phyloP scores from a whole-genome alignment of 345 rosid species.

The Salix purpurea region DNA sequence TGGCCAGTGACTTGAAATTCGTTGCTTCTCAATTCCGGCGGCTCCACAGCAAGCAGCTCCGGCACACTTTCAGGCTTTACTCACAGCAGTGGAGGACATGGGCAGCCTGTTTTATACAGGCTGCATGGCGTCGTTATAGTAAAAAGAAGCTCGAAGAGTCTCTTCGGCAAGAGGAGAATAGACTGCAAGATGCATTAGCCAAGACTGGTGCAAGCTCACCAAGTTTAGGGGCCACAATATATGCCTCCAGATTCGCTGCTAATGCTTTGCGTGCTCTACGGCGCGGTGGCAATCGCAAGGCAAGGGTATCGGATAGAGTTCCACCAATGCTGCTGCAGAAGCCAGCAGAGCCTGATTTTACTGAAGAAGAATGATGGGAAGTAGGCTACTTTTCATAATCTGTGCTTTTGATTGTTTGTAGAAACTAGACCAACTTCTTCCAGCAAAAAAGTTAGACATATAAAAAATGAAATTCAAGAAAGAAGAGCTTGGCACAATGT shows the following conservation, averaged over 20 bases:
- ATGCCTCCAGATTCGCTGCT: slow-evolving; percentile 84
- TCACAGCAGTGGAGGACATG: slow-evolving; percentile 90
- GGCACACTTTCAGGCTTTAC: slow-evolving; percentile 77
- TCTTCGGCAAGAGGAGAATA: slow-evolving; percentile 58
- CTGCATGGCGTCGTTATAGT: slow-evolving; percentile 71
- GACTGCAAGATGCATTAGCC: slow-evolving; percentile 73
- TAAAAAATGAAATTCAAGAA: not conserved
- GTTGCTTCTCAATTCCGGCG: slow-evolving; percentile 84
- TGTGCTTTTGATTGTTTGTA: not conserved
- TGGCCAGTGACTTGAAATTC: slow-evolving; percentile 76
- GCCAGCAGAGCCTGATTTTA: slow-evolving; percentile 90
- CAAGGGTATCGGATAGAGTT: slow-evolving; percentile 57
- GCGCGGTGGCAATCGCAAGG: slow-evolving; percentile 45
- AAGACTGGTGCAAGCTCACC: slow-evolving; percentile 61
- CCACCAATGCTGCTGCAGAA: slow-evolving; percentile 74
- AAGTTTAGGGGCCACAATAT: slow-evolving; percentile 85
- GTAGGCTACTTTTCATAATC: not conserved
- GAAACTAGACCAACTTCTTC: not conserved
- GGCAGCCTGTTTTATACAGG: slow-evolving; percentile 93
- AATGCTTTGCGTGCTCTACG: slow-evolving; percentile 60
- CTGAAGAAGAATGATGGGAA: slow-evolving; percentile 43
- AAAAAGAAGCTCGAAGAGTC: slow-evolving; percentile 76
- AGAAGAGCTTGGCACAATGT: not conserved
- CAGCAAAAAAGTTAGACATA: not conserved
- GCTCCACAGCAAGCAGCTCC: slow-evolving; percentile 83